Evolutionary conservation across 495 filamentous ascomycete genomes (phyloP).

Genomic region (Penicillium subrubescens): DNA sequence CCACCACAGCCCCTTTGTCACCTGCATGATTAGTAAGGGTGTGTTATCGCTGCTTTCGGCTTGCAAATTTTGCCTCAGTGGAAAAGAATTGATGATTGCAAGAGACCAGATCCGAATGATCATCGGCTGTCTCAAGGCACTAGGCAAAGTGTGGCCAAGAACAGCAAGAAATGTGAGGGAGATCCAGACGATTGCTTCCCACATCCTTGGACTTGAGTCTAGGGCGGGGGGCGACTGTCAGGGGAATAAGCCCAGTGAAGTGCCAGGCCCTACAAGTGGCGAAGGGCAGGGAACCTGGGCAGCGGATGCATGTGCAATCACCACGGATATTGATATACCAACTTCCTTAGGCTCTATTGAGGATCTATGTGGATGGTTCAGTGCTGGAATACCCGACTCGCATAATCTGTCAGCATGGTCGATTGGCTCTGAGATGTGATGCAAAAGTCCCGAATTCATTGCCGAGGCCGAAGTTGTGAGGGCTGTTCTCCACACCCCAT

Average conservation of each 20-base stretch:
- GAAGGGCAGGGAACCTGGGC: background rate
- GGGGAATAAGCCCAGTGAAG: background rate
- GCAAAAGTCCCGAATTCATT: too few relatives aligned
- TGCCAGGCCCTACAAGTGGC: background rate
- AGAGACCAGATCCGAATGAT: slow-evolving; percentile 38
- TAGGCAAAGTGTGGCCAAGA: slow-evolving; percentile 33
- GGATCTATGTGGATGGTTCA: background rate
- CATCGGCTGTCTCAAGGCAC: slow-evolving; percentile 34
- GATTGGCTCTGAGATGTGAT: too few relatives aligned
- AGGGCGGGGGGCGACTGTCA: background rate
- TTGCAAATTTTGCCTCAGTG: slow-evolving; percentile 26
- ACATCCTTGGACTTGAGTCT: slow-evolving; percentile 32
- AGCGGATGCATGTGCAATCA: background rate
- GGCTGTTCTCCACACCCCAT: too few relatives aligned
- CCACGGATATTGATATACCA: background rate
- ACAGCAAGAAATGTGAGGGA: slow-evolving; percentile 71
- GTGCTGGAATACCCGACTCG: background rate
- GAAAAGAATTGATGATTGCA: slow-evolving; percentile 26
- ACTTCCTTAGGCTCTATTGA: background rate
- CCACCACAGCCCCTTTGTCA: slow-evolving; percentile 32
- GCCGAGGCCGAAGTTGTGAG: too few relatives aligned
- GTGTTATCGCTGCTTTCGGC: slow-evolving; percentile 34
- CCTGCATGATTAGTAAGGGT: slow-evolving; percentile 36
- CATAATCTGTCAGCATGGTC: too few relatives aligned
- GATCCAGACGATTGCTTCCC: slow-evolving; percentile 72